These are phyloP conservation scores for Phlyctochytrium planicorne DNA, from an alignment of 192 early-diverging fungal species.

Conservation along the genomic window DNA sequence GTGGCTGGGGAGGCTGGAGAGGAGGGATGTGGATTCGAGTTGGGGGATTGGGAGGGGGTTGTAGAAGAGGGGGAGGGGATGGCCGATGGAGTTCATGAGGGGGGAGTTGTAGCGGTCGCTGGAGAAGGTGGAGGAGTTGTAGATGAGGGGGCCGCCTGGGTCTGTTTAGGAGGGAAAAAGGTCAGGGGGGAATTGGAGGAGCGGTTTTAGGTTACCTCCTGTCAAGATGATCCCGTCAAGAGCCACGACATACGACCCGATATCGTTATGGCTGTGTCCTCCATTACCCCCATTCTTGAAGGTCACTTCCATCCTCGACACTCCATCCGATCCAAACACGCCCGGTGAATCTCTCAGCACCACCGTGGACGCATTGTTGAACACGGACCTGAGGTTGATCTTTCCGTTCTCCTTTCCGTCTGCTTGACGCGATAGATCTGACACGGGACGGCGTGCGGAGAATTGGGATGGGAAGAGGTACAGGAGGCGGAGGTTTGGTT, in stretches of 20 bases:
- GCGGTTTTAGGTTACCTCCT: no score
- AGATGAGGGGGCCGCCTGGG: background rate
- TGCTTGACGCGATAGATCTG: no score
- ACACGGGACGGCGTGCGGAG: no score
- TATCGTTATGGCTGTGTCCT: background rate
- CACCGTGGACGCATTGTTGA: background rate
- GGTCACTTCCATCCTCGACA: background rate
- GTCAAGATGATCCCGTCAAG: background rate
- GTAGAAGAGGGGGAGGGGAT: background rate
- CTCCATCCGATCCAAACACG: background rate
- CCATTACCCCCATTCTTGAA: background rate
- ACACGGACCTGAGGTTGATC: no score
- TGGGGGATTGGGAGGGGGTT: background rate
- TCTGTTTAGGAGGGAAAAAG: no score
- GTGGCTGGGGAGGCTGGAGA: background rate
- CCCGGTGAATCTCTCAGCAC: background rate
- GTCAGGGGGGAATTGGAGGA: no score
- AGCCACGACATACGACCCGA: background rate
- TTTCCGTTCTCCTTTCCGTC: no score
- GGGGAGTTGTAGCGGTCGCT: background rate
- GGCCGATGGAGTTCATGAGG: background rate
- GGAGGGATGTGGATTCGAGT: background rate
- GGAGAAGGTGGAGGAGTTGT: background rate
- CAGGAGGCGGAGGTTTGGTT: no score
- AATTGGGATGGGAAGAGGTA: no score